Conservation (phyloP, 116 monocot genomes). For the Cymodocea nodosa region DNA sequence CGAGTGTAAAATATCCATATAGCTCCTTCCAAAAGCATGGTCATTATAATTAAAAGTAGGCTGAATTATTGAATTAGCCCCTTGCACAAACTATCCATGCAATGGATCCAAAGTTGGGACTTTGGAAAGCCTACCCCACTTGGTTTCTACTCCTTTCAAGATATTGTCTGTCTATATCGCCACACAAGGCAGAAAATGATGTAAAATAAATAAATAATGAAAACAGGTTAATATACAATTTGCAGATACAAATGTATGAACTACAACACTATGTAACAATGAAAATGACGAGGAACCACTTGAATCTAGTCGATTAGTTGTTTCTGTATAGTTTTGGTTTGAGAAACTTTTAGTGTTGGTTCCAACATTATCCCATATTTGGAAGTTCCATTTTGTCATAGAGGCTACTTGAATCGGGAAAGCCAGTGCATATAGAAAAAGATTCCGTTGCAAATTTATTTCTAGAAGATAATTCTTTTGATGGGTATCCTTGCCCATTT, state of each 20-base stretch:
- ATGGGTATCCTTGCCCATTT: conserved; percentile 30
- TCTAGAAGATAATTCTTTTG: conserved; percentile 12
- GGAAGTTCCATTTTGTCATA: conserved; percentile 19
- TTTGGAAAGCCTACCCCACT: conserved; percentile 32
- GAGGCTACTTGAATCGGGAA: conserved; percentile 17
- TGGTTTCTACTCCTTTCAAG: conserved; percentile 25
- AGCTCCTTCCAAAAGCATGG: conserved; percentile 31
- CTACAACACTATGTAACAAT: background rate
- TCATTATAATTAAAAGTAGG: conserved; percentile 17
- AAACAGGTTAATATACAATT: background rate
- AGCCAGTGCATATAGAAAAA: conserved; percentile 15
- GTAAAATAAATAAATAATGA: background rate
- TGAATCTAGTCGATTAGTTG: conserved; percentile 42
- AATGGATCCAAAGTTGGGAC: conserved; percentile 22
- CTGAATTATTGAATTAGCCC: conserved; percentile 17
- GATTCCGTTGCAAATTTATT: conserved; percentile 14
- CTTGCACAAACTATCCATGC: conserved; percentile 36
- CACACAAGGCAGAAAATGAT: conserved; percentile 16
- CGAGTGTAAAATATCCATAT: conserved; percentile 18
- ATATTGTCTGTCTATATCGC: conserved; percentile 34
- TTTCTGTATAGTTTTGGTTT: conserved; percentile 19
- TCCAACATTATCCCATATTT: conserved; percentile 25
- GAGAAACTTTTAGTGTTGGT: conserved; percentile 13
- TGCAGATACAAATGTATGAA: background rate
- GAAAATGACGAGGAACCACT: conserved; percentile 22